Evolutionary conservation across 2,329 filamentous ascomycete species (phyloP).

Genomic region (Trichoderma breve): DNA sequence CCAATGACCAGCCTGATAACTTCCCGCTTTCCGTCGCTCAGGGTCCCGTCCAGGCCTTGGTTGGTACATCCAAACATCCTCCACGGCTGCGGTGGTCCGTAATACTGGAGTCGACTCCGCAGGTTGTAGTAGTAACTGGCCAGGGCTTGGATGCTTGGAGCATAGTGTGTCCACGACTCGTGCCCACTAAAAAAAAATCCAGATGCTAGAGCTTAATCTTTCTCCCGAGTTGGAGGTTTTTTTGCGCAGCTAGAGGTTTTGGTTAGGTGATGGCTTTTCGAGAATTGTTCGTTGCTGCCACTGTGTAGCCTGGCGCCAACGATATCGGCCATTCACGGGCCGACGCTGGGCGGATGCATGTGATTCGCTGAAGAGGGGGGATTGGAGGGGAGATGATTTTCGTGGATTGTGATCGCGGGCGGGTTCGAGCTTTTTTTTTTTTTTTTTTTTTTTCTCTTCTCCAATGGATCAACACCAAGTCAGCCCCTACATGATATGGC

Average conservation of each 20-base stretch:
- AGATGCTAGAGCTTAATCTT: slow-evolving; percentile 15
- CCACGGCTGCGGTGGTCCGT: not conserved
- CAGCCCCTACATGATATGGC: not conserved
- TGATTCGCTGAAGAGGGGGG: slow-evolving; percentile 17
- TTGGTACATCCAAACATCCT: not conserved
- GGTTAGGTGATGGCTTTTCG: not conserved
- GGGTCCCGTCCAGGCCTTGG: not conserved
- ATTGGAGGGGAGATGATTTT: not conserved
- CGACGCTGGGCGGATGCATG: slow-evolving; percentile 23
- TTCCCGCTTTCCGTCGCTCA: not conserved
- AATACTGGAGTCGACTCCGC: slow-evolving; percentile 16
- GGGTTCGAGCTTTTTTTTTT: not conserved
- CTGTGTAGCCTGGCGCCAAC: slow-evolving; percentile 4
- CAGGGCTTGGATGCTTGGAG: slow-evolving; percentile 8
- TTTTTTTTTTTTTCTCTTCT: not conserved
- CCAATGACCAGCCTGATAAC: not conserved
- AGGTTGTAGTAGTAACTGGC: not conserved
- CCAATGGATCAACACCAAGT: not conserved
- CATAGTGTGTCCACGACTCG: not conserved
- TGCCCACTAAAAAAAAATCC: not conserved
- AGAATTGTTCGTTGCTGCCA: not conserved
- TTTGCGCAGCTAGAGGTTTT: not conserved
- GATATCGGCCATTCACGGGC: slow-evolving; percentile 25
- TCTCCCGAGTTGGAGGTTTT: slow-evolving; percentile 3
- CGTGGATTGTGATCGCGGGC: not conserved